Percentiles rank a stretch among this genome's conserved stretches.
Conservation (phyloP, 2,329 filamentous ascomycete genomes). For the Pseudocercospora cruenta region DNA sequence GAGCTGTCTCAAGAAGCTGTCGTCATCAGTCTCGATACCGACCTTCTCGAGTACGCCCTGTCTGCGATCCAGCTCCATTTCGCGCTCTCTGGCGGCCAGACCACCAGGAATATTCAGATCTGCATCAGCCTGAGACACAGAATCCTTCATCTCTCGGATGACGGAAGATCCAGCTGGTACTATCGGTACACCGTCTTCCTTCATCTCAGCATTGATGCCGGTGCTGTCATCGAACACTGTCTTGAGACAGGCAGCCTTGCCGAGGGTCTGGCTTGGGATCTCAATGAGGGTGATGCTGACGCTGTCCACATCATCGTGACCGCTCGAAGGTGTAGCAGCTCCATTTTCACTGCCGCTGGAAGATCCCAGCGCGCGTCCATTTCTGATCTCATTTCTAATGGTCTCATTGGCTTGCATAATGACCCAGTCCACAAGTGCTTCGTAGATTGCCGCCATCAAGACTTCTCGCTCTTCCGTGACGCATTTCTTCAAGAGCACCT, state of each 20-base stretch:
- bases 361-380: slow-evolving; percentile 67
- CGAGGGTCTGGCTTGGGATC: slow-evolving; percentile 75
- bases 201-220: slow-evolving; percentile 97
- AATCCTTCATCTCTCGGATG: slow-evolving; percentile 81
- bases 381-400: slow-evolving; percentile 74
- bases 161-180: slow-evolving; percentile 76
- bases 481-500: slow-evolving; percentile 76
- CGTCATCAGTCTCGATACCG: slow-evolving; percentile 76
- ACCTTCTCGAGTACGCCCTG: slow-evolving; percentile 86
- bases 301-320: slow-evolving; percentile 71
- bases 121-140: slow-evolving; percentile 73
- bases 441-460: slow-evolving; percentile 84
- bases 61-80: slow-evolving; percentile 77
- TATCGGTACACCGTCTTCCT: slow-evolving; percentile 86
- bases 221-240: slow-evolving; percentile 90
- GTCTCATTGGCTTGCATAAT: slow-evolving; percentile 84
- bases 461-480: slow-evolving; percentile 82
- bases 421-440: slow-evolving; percentile 93
- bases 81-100: slow-evolving; percentile 69
- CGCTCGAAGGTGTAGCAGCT: slow-evolving; percentile 65
- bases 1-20: slow-evolving; percentile 79
- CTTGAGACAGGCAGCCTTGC: slow-evolving; percentile 85
- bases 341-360: slow-evolving; percentile 66
- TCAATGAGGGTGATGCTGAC: slow-evolving; percentile 89
- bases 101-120: slow-evolving; percentile 77